Evolutionary conservation across 495 filamentous ascomycete genomes (phyloP), one percentile per base, ranked within the genome.

Genomic region (Cercophora scortea): DNA sequence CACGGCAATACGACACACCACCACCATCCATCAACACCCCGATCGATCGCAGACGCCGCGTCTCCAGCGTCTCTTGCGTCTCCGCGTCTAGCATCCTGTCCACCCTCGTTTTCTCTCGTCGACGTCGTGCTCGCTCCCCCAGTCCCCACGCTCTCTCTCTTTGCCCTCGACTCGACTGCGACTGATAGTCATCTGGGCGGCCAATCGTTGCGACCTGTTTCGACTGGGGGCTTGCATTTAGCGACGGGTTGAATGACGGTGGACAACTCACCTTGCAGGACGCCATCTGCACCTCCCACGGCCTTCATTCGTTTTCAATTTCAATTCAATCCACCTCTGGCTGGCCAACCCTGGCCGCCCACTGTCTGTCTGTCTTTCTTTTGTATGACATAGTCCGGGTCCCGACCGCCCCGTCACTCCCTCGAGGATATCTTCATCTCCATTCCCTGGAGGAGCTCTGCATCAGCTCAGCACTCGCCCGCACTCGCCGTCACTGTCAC

Each of bases 191-290:
- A 25, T 25, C 25, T 25, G 25, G 25, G 25, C 25, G 25, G 25
- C 25, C 25, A 25, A 25, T 25, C 25, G 25, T 25, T 25, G 25
- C 25, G 25, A 25, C 25, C 25, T 25, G 25, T 25, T 25, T 25
- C 25, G 25, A 25, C 25, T 17, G 42, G 56, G 51, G 43, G 43
- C 54, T 33, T 61, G 54, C 51, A 49, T 57, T 35, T 50, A 50
- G 42, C 47, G 62, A 56, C 25, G 25, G 25, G 25, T 57, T 58
- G 60, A 63, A 56, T 51, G 61, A 57, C 54, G 61, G 61, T 67
- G 71, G 66, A 72, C 71, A 74, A 74, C 70, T 73, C 70, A 74
- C 68, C 70, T 67, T 71, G 71, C 71, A 74, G 62, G 50, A 59
- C 58, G 57, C 60, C 58, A 62, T 65, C 68, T 68, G 67, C 69